Base-by-base conservation (phyloP, 2,329 filamentous ascomycete species). In the Nothophoma quercina region DNA sequence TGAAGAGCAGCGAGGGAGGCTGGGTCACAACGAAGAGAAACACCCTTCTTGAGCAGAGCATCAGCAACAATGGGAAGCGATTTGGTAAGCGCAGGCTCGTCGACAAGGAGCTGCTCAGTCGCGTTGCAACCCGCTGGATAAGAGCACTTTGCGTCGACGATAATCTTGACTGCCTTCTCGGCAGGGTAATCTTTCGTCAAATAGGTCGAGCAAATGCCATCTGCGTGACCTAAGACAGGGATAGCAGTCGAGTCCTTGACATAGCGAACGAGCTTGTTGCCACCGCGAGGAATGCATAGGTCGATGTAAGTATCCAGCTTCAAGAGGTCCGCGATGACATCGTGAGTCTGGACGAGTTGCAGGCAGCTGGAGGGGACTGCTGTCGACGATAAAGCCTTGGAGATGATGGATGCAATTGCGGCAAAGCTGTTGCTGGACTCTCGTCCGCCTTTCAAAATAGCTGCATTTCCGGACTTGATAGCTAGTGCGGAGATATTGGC, bases 121-220 rank as follows among this genome's bases (percentile, higher is more conserved):
- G 89, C 87, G 78, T 99, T 99, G 81, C 95, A 99, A 12, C 93
- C 95, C 29, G 95, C 95, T 1, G 93, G 91, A 70, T 99, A 99
- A 74, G 88, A 90, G 21, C 90, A 92, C 78, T 99, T 99, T 38
- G 93, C 89, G 77, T 99, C 95, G 47, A 96, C 81, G 39, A 98
- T 80, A 47, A 96, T 88, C 56, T 85, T 85, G 16, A 84, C 83
- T 10, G 91, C 90, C 77, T 90, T 88, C 34, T 82, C 78, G 30
- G 81, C 76, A 64, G 96, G 88, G 39, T 90, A 93, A 51, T 91
- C 90, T 9, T 82, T 80, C 66, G 95, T 89, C 43, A 99, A 82
- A 75, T 95, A 99, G 58, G 91, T 86, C 57, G 87, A 85, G 78
- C 95, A 99, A 51, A 98, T 83, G 28, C 95, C 95, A 72, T 99